Percentiles rank a stretch among this genome's conserved stretches.
Conservation (phyloP, 371 early-diverging fungal species). For the Umbelopsis sp. region DNA sequence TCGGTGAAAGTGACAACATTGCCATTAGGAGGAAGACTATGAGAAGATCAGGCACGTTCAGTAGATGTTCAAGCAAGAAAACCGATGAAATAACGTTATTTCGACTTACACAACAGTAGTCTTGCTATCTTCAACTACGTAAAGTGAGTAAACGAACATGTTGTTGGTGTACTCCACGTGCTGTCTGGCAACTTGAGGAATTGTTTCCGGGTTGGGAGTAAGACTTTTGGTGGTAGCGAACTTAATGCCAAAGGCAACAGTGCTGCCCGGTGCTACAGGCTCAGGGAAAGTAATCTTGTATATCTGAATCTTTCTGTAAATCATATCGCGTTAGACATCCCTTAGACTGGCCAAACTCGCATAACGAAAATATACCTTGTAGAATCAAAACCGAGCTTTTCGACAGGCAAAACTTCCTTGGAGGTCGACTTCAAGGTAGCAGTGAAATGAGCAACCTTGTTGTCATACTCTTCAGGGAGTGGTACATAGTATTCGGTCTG, state of each 20-base stretch:
- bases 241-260: constrained; percentile 71
- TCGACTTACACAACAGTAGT: constrained; percentile 73
- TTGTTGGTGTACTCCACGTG: constrained; percentile 64
- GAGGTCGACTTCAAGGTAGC: constrained; percentile 59
- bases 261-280: constrained; percentile 66
- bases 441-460: constrained; percentile 46
- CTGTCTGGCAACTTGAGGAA: constrained; percentile 76
- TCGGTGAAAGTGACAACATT: constrained; percentile 50
- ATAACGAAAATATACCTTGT: constrained; percentile 36
- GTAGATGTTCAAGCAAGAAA: neutral
- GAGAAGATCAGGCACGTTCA: neutral
- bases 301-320: constrained; percentile 49
- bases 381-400: constrained; percentile 39
- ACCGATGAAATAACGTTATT: no score
- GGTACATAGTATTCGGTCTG: constrained; percentile 61
- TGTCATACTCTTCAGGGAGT: constrained; percentile 35
- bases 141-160: constrained; percentile 67
- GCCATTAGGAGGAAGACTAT: constrained; percentile 37
- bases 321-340: neutral
- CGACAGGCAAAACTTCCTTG: constrained; percentile 42
- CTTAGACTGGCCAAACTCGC: neutral
- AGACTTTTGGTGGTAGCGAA: constrained; percentile 59
- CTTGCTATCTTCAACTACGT: constrained; percentile 76
- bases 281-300: constrained; percentile 66
- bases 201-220: constrained; percentile 70